Base-by-base conservation (phyloP, 2,329 filamentous ascomycete genomes). In the Xylaria sp. region DNA sequence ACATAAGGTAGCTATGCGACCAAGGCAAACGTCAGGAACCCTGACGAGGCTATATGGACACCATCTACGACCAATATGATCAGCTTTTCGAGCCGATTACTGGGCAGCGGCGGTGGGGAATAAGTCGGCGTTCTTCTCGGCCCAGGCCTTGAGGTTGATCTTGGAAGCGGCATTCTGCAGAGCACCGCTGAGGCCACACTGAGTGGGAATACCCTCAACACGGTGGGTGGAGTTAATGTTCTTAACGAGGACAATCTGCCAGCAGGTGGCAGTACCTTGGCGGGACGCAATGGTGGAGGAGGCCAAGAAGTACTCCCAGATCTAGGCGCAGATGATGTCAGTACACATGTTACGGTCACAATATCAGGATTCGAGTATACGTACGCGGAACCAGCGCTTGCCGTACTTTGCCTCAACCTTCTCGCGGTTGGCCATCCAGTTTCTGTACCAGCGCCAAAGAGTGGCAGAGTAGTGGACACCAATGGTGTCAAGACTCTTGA, bases 391-490 rank as follows among this genome's bases (percentile, higher is more conserved):
- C 94, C 94, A 99, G 72, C 90, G 83, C 73, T 89, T 87, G 71
- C 94, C 94, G 73, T 97, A 97, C 83, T 97, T 97, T 72, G 90
- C 91, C 76, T 89, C 85, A 63, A 97, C 90, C 80, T 96, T 95
- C 60, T 96, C 91, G 68, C 83, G 82, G 83, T 97, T 97, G 77
- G 82, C 91, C 75, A 97, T 83, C 94, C 94, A 97, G 84, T 97
- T 97, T 67, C 94, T 84, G 82, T 97, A 97, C 94, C 94, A 97
- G 73, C 90, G 85, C 94, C 94, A 97, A 64, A 99, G 80, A 34
- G 94, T 97, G 55, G 92, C 92, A 54, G 91, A 96, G 80, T 97
- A 97, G 81, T 97, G 94, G 49, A 97, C 91, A 72, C 94, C 93
- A 69, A 97, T 84, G 50, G 93, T 97, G 75, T 99, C 94, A 65